phyloP scores from a whole-genome alignment of 257 asterid genomes.

The Solanum pinnatisectum region DNA sequence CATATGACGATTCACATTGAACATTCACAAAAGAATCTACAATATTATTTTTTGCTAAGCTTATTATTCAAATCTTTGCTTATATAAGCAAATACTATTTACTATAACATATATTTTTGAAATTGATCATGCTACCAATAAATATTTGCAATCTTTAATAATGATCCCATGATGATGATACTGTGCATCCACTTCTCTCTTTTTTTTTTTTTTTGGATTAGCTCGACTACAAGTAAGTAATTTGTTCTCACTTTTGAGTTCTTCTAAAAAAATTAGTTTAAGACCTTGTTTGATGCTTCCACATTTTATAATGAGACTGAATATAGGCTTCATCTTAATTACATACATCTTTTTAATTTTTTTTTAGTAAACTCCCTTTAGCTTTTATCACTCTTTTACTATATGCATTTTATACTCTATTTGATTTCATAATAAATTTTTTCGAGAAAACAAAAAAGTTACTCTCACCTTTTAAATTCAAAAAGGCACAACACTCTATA shows the following conservation, averaged over 20 bases:
- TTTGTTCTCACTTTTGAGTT: background rate
- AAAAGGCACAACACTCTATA: background rate
- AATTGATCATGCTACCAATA: background rate
- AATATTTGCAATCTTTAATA: background rate
- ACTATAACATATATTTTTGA: too few relatives aligned
- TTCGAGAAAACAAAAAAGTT: background rate
- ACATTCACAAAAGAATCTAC: too few relatives aligned
- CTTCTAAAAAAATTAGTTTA: too few relatives aligned
- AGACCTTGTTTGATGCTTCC: background rate
- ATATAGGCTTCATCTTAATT: background rate
- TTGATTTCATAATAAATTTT: background rate
- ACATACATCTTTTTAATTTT: too few relatives aligned
- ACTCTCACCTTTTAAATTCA: background rate
- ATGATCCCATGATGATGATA: background rate
- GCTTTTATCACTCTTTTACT: background rate
- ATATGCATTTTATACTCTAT: background rate
- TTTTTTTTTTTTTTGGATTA: too few relatives aligned
- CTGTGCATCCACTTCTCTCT: too few relatives aligned
- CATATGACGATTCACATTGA: too few relatives aligned
- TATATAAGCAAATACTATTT: too few relatives aligned
- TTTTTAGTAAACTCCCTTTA: background rate
- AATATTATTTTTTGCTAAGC: too few relatives aligned
- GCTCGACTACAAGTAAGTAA: too few relatives aligned
- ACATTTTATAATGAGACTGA: background rate
- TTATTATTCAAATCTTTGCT: too few relatives aligned